Conservation (phyloP, 140 eudicot genomes). For the Bidens hawaiensis region DNA sequence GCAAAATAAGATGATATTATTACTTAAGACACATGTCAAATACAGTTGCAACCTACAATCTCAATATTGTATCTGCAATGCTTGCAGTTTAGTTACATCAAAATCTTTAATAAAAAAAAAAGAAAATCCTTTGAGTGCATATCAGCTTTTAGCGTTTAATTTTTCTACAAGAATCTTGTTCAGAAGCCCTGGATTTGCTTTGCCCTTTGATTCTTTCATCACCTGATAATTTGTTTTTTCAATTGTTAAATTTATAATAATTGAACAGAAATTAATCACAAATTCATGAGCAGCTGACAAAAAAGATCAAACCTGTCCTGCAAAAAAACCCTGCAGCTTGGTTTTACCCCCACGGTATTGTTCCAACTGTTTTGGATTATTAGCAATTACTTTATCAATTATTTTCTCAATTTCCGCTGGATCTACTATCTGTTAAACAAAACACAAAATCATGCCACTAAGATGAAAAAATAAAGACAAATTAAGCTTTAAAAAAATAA, state of each 20-base stretch:
- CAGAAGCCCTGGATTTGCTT: slow-evolving; percentile 86
- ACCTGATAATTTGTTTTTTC: slow-evolving; percentile 36
- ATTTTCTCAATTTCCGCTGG: slow-evolving; percentile 72
- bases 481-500: not conserved
- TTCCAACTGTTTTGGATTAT: slow-evolving; percentile 69
- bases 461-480: not conserved
- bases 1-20: not conserved
- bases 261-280: not conserved
- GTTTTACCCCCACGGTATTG: slow-evolving; percentile 85
- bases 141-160: slow-evolving; percentile 59
- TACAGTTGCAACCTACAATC: not conserved
- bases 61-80: not conserved
- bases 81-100: not conserved
- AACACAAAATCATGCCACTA: not conserved
- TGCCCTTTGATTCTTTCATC: slow-evolving; percentile 96
- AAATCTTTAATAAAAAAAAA: slow-evolving; percentile 4
- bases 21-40: not conserved
- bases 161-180: slow-evolving; percentile 87
- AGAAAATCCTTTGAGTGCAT: not conserved
- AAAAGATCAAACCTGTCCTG: slow-evolving; percentile 75
- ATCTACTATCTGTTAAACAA: slow-evolving; percentile 48
- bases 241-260: slow-evolving; percentile 6
- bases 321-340: slow-evolving; percentile 80
- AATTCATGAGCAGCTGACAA: not conserved
- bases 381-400: slow-evolving; percentile 68